Evolutionary conservation across 1,284 basidiomycete genomes (phyloP), one percentile per base, ranked within the genome.

Genomic region (Coniophora puteana): DNA sequence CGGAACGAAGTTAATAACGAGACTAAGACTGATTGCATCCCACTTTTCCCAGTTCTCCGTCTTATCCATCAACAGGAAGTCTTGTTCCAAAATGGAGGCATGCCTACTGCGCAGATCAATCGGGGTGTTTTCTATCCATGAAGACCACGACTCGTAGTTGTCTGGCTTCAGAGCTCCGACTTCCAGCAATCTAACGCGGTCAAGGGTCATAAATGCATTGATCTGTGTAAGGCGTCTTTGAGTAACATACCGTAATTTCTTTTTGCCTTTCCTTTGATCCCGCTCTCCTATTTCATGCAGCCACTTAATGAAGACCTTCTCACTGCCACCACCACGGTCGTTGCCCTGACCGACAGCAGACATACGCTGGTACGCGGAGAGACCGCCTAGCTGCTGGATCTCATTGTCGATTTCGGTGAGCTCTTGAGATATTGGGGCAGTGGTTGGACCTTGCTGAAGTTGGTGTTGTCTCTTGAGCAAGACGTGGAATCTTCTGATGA

Each of bases 1-100:
- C n/a, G 87, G 82, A 1, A 91, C 88, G 57, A 93, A 94, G 54
- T 94, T 94, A 3, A 94, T 61, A 4, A 94, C 91, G 22, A 94
- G 65, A 54, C 89, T 92, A 22, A 92, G 74, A 57, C 88, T 91
- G 44, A 93, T 74, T 16, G 83, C 53, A 52, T 90, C 84, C 81
- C 89, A 93, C 50, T 67, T 69, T 41, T 61, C 66, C 1, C 60
- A 54, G 49, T 83, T 65, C 42, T 72, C 61, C 1, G 53, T 57
- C 43, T 62, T 55, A 46, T 80, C 69, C 63, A 89, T 68, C 17
- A 72, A 57, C 34, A 93, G 60, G 51, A 93, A 93, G 57, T 94
- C 89, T 58, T 92, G 89, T 57, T 93, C 80, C 7, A 67, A 23
- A 22, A 94, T 93, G 17, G 68, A 60, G 0, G 90, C 83, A 58